Base-by-base conservation (phyloP, 306 rosid species). In the Astragalus membranaceus region DNA sequence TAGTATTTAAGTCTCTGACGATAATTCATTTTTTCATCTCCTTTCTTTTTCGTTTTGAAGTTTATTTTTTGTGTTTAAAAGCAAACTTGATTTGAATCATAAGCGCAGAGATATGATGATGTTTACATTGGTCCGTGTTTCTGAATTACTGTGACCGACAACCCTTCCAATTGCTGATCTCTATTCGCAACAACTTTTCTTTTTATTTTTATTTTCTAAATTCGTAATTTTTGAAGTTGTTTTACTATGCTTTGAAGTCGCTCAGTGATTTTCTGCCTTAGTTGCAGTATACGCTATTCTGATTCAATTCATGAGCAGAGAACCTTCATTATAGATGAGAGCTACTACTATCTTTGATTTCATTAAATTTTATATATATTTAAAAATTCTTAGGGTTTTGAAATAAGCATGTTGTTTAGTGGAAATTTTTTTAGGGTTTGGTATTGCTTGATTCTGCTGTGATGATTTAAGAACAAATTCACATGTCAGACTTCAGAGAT, bases 401-500 rank as follows among this genome's bases (percentile, higher is more conserved):
- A n/a, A n/a, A n/a, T n/a, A n/a, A n/a, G n/a, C n/a, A n/a, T n/a
- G n/a, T n/a, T n/a, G n/a, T n/a, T n/a, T n/a, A n/a, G n/a, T 20
- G 23, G n/a, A n/a, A 20, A 20, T 10, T 8, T 0, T 57, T 3
- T 14, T 0, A 0, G 1, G 3, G 0, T 14, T 5, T 0, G 0
- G 4, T 14, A 0, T 5, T 51, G 0, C 52, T 0, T 1, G 0
- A 0, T 12, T 75, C 75, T 75, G 95, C 89, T 0, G 16, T 83
- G 95, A 88, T 63, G 97, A 85, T 4, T 43, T 76, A 41, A 63
- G 89, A 79, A 83, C 73, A 0, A 83, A 78, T 73, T 80, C 95
- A 75, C 95, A 88, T 91, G 97, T 86, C 97, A 91, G 97, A 91
- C 97, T 88, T 91, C 95, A 59, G 90, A 85, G 95, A 76, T 81